phyloP scores from a whole-genome alignment of 2,329 filamentous ascomycete species.

The Ceratocystis colombiana region DNA sequence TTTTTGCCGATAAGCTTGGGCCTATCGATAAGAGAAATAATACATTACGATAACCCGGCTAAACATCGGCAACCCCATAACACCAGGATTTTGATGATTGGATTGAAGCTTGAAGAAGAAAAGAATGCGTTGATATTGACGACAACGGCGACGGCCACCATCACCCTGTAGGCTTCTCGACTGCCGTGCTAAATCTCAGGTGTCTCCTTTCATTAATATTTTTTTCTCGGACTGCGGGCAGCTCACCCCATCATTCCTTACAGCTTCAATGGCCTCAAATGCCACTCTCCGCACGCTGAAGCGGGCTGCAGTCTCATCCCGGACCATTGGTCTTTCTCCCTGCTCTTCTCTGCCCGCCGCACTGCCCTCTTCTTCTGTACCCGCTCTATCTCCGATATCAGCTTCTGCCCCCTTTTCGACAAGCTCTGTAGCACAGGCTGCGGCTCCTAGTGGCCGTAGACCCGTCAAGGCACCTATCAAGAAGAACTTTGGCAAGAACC shows the following conservation, averaged over 20 bases:
- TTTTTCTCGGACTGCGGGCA: not conserved
- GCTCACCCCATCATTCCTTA: not conserved
- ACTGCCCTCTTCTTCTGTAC: conserved; percentile 28
- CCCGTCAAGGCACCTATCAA: conserved; percentile 36
- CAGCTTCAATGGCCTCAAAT: conserved; percentile 34
- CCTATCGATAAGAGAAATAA: conserved; percentile 20
- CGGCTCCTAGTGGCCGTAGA: conserved; percentile 27
- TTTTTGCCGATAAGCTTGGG: conserved; percentile 21
- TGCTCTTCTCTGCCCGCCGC: conserved; percentile 8
- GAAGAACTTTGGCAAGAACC: conserved; percentile 44
- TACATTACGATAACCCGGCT: not conserved
- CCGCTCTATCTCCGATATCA: conserved; percentile 20
- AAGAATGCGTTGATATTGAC: not conserved
- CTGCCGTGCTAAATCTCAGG: not conserved
- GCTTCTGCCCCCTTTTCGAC: conserved; percentile 37
- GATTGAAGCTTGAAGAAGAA: conserved; percentile 3
- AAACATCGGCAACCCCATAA: not conserved
- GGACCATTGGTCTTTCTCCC: conserved; percentile 29
- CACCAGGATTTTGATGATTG: conserved; percentile 17
- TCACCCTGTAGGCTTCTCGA: not conserved
- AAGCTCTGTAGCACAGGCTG: conserved; percentile 28
- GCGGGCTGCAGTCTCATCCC: conserved; percentile 32
- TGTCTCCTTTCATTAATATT: not conserved
- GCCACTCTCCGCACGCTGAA: conserved; percentile 39
- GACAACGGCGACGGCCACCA: conserved; percentile 1